Base-by-base conservation (phyloP, 2,329 filamentous ascomycete genomes). In the Xylaria sp. region DNA sequence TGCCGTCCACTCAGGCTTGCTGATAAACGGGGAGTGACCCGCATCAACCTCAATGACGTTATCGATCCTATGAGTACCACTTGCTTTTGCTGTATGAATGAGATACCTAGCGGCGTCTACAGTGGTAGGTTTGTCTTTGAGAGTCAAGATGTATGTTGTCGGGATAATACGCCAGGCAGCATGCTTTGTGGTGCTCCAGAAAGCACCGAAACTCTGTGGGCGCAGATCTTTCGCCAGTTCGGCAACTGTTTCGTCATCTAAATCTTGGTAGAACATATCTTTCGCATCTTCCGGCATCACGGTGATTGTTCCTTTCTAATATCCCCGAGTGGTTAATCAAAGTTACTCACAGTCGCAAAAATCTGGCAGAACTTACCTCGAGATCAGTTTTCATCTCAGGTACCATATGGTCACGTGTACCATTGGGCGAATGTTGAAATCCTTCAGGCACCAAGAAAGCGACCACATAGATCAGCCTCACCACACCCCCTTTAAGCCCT, bases 201-300 rank as follows among this genome's bases (percentile, higher is more conserved):
- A 75, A 30, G 69, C n/a, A 0, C 60, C 71, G 17, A 76, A 57
- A 51, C 74, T 75, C 21, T 76, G 73, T 12, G 74, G 70, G 4
- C 57, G 70, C 4, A 75, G 51, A 48, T 74, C 68, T 30, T 72
- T 70, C 2, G 50, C 67, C 2, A 73, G 65, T 42, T 72, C 63
- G 17, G 68, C 65, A n/a, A 71, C 53, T 7, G 56, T 69, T 21
- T 58, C 58, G 32, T 75, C 71, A 14, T 71, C 64, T 1, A 75
- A 11, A 64, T 75, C 73, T 53, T 76, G 72, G 65, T 75, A 75
- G 45, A 75, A 75, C 67, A 75, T 73, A 7, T 55, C 66, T 53
- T 74, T 75, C 4, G 68, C 71, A 56, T 76, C 68, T 32, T 74
- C 65, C 0, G 73, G 69, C 3, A 48, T 50, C 0, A 75, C 67